Evolutionary conservation across 441 rosid genomes (phyloP).

Genomic region (Rhodomyrtus psidioides): DNA sequence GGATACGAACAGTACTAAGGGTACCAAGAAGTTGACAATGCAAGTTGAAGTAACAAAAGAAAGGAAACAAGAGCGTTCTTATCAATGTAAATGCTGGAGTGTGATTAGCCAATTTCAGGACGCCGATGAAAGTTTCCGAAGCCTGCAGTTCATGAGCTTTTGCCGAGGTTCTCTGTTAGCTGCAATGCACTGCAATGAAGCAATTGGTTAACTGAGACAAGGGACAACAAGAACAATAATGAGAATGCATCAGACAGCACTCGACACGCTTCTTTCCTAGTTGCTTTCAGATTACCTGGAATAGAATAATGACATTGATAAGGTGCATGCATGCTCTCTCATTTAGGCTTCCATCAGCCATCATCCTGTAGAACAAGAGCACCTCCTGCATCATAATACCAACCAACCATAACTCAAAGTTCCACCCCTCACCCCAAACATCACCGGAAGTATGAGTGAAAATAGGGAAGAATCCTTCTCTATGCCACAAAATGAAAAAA

Average conservation of each 20-base stretch:
- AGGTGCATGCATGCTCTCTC: slow-evolving; percentile 6
- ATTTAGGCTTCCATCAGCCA: neutral
- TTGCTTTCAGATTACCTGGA: neutral
- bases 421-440: neutral
- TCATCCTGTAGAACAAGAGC: neutral
- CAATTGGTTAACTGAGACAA: neutral
- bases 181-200: neutral
- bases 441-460: neutral
- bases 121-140: neutral
- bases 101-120: neutral
- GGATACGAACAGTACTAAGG: neutral
- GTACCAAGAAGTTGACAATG: neutral
- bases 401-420: neutral
- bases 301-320: slow-evolving; percentile 4
- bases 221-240: neutral
- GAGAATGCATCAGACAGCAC: neutral
- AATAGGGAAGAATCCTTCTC: neutral
- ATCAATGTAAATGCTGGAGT: neutral
- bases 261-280: neutral
- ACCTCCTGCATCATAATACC: slow-evolving; percentile 1
- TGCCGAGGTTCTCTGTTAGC: neutral
- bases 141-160: neutral
- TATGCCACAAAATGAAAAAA: neutral
- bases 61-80: neutral
- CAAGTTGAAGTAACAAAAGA: neutral